Evolutionary conservation across 2,329 filamentous ascomycete genomes (phyloP).

Genomic region (Beauveria scarabaeidicola): DNA sequence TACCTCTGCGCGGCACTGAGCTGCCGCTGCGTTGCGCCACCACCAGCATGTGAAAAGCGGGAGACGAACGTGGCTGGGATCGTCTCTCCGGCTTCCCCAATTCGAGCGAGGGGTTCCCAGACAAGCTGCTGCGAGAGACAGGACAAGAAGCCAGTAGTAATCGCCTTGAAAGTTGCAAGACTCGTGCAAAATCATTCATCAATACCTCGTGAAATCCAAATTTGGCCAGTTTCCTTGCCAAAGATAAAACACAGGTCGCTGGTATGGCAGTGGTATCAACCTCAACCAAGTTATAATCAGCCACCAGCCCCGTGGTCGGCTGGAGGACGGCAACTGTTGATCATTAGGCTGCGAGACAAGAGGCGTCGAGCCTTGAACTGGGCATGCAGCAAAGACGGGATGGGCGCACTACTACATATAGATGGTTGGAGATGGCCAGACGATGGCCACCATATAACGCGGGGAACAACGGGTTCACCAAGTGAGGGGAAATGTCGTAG

Average conservation of each 20-base stretch:
- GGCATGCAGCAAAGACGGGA: not conserved
- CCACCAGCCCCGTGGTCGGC: no score
- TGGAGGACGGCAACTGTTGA: no score
- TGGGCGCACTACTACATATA: not conserved
- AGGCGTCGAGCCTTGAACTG: not conserved
- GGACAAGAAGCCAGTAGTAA: not conserved
- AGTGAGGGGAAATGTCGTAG: conserved; percentile 5
- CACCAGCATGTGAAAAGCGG: conserved; percentile 5
- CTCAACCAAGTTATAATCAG: no score
- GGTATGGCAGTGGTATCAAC: no score
- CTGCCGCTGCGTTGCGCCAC: not conserved
- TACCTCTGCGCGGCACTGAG: no score
- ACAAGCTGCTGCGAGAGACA: not conserved
- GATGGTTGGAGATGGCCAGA: not conserved
- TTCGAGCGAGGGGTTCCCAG: not conserved
- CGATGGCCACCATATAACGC: not conserved
- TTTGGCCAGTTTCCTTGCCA: no score
- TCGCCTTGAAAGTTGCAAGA: not conserved
- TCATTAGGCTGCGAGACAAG: conserved; percentile 7
- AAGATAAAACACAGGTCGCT: no score
- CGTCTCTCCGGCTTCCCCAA: not conserved
- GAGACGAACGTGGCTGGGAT: conserved; percentile 4
- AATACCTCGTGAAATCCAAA: no score
- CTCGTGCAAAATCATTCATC: not conserved
- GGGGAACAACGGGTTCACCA: conserved; percentile 4